phyloP scores from a whole-genome alignment of 2,329 filamentous ascomycete genomes.

The Blastomyces parvus region DNA sequence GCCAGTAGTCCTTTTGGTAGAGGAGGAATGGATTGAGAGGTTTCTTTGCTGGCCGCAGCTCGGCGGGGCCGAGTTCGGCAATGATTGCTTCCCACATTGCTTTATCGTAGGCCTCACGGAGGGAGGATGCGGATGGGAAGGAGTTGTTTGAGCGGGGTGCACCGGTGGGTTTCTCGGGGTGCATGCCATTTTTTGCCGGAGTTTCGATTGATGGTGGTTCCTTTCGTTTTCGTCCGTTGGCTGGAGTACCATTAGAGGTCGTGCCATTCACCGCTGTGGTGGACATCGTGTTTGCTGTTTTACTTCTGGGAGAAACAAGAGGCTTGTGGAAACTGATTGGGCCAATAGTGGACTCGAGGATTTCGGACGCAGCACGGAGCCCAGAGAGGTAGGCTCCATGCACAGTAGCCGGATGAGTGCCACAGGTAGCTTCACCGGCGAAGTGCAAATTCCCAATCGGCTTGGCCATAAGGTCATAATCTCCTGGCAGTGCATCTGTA shows the following conservation, averaged over 20 bases:
- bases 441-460: slow-evolving; percentile 83
- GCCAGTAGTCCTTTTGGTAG: slow-evolving; percentile 70
- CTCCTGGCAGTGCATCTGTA: slow-evolving; percentile 67
- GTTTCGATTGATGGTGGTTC: slow-evolving; percentile 4
- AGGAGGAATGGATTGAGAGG: slow-evolving; percentile 80
- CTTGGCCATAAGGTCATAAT: slow-evolving; percentile 86
- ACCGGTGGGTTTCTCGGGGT: slow-evolving; percentile 4
- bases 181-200: background rate
- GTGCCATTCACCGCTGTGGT: slow-evolving; percentile 17
- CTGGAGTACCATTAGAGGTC: slow-evolving; percentile 18
- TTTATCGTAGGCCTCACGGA: slow-evolving; percentile 46
- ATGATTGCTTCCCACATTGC: slow-evolving; percentile 49
- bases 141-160: slow-evolving; percentile 15
- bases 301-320: slow-evolving; percentile 58
- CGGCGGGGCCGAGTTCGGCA: slow-evolving; percentile 61
- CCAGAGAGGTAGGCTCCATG: slow-evolving; percentile 95
- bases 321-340: slow-evolving; percentile 68
- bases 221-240: slow-evolving; percentile 21
- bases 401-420: slow-evolving; percentile 91
- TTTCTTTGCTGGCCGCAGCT: slow-evolving; percentile 60
- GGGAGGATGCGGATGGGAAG: slow-evolving; percentile 20
- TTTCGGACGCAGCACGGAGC: slow-evolving; percentile 75
- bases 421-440: slow-evolving; percentile 91
- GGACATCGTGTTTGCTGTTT: slow-evolving; percentile 18
- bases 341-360: slow-evolving; percentile 70